Evolutionary conservation across 805 yeast species (phyloP), one percentile per base, ranked within the genome.

Genomic region (Ogataea pini): DNA sequence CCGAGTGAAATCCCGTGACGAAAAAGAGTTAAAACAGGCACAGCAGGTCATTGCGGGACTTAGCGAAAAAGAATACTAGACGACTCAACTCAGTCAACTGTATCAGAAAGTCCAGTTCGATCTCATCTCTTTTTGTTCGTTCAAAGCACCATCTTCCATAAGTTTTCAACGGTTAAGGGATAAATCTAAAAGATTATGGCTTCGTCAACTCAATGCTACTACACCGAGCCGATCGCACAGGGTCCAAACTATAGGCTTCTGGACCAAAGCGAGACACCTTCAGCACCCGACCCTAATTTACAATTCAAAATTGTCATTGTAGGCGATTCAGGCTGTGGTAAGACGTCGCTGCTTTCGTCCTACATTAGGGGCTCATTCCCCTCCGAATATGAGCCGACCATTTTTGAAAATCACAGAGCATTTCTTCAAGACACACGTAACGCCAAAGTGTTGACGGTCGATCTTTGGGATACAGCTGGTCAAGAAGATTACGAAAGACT

Each of bases 251-350:
- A 47, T 42, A 40, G 54, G n/a, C 49, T 64, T 13, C 44, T 64
- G 6, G 59, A 57, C 28, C 55, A 56, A 36, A 43, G 50, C 5
- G 52, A 53, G 5, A 41, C 44, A n/a, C 42, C 53, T 4, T 96
- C 52, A 1, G 47, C 54, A 13, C 58, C 63, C 1, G 52, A 59
- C 25, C 59, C 63, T 16, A 47, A 49, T 34, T 39, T 56, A 4
- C 68, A 63, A 39, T 59, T 65, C 50, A 69, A 69, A 42, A 56
- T 68, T 73, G 98, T 94, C 52, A 97, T 92, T 53, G 97, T 94
- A 43, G 99, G 99, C 55, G 99, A 94, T 72, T 97, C 98, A 80
- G 98, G 98, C 61, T 97, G 94, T 57, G 99, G 99, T 62, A 92
- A 90, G 63, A 92, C 98, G 8, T 92, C 98, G 70, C 80, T 94